Percentiles rank a stretch among this genome's conserved stretches.
These are phyloP conservation scores for Sordariomycetes sp. DNA, from an alignment of 2,329 filamentous ascomycete genomes.

Conservation along the genomic window DNA sequence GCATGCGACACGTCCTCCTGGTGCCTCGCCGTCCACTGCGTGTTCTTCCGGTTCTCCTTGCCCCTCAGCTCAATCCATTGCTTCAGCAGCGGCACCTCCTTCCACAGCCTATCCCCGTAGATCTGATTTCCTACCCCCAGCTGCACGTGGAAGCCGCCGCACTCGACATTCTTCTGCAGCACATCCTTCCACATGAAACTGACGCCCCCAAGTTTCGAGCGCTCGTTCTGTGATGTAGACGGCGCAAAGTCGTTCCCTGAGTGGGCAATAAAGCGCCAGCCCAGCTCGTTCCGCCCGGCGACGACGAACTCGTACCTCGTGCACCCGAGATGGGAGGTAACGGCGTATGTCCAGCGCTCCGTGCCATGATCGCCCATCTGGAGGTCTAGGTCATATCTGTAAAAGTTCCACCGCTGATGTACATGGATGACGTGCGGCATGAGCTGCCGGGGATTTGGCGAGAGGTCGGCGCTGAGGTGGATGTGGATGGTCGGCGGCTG, in stretches of 20 bases:
- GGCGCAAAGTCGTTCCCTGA: conserved; percentile 93
- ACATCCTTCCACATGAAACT: conserved; percentile 99
- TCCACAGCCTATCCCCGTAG: conserved; percentile 91
- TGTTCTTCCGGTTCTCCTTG: conserved; percentile 82
- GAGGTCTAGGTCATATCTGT: conserved; percentile 83
- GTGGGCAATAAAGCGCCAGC: conserved; percentile 92
- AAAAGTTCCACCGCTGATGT: conserved; percentile 91
- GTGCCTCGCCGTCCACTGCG: conserved; percentile 83
- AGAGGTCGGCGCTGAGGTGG: conserved; percentile 79
- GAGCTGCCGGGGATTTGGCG: conserved; percentile 81
- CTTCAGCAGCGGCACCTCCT: conserved; percentile 82
- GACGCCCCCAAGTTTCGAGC: conserved; percentile 72
- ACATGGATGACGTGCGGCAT: conserved; percentile 70
- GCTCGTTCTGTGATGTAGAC: conserved; percentile 74
- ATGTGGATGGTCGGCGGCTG: conserved; percentile 95
- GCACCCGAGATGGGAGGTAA: conserved; percentile 91
- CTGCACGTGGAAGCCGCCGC: conserved; percentile 89
- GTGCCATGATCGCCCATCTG: conserved; percentile 75
- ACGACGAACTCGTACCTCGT: conserved; percentile 97
- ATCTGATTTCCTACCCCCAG: conserved; percentile 89
- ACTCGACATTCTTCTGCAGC: conserved; percentile 91
- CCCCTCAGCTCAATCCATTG: conserved; percentile 92
- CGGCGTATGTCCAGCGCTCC: conserved; percentile 91
- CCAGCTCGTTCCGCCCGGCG: conserved; percentile 76
- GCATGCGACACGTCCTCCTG: conserved; percentile 93